phyloP scores from a whole-genome alignment of 1,284 basidiomycete genomes.

The Tilletia setariae region DNA sequence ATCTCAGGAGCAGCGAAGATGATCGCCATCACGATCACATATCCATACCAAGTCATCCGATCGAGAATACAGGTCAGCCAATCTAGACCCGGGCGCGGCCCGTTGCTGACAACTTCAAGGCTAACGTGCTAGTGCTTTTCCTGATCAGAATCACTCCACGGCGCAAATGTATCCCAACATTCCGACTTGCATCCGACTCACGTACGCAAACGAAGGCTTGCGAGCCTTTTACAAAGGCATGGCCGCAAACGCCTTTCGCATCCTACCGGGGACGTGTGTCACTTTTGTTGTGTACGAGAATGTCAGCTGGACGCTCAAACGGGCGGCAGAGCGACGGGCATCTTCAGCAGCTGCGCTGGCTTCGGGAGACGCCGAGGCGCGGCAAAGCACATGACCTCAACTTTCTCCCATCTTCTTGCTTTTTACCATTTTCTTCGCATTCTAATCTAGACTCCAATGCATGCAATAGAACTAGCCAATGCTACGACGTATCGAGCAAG shows the following conservation, averaged over 20 bases:
- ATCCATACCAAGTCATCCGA: constrained; percentile 95
- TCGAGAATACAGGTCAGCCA: constrained; percentile 80
- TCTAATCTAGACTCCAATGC: no score
- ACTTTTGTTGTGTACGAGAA: constrained; percentile 99
- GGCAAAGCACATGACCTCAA: no score
- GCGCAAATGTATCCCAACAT: constrained; percentile 69
- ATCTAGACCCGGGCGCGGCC: no score
- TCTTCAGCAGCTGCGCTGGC: no score
- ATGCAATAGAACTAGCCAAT: no score
- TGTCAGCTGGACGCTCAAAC: constrained; percentile 41
- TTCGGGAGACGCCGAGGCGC: no score
- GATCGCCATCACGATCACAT: constrained; percentile 77
- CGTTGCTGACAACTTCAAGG: no score
- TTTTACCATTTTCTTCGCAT: no score
- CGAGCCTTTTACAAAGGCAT: constrained; percentile 91
- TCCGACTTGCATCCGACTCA: constrained; percentile 71
- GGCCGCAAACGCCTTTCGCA: constrained; percentile 90
- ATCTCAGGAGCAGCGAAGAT: constrained; percentile 91
- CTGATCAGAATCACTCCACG: constrained; percentile 58
- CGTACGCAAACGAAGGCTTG: constrained; percentile 75
- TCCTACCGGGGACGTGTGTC: constrained; percentile 93
- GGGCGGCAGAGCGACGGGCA: constrained; percentile 6
- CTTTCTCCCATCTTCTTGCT: no score
- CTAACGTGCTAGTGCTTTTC: background rate
- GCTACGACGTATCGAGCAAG: no score